Conservation (phyloP, 352 stramenopile species). For the Peronospora farinosa region DNA sequence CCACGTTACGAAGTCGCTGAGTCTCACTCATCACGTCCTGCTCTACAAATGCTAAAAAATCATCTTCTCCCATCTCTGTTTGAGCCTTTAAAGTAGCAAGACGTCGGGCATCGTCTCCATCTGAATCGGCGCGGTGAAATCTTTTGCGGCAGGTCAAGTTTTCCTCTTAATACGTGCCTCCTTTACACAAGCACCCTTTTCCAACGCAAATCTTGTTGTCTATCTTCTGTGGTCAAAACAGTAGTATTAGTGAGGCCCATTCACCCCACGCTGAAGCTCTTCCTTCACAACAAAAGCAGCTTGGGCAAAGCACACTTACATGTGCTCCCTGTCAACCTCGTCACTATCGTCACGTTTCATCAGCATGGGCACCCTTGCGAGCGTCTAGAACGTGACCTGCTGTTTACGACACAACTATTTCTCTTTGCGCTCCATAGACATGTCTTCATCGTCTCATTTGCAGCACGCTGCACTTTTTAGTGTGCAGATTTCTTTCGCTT, state of each 20-base stretch:
- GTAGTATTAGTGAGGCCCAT: too few species aligned
- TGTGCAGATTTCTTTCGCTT: conserved; percentile 88
- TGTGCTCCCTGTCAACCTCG: conserved; percentile 58
- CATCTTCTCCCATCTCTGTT: conserved; percentile 78
- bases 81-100: conserved; percentile 86
- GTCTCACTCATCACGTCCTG: conserved; percentile 77
- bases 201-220: conserved; percentile 91
- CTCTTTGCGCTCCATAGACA: conserved; percentile 87
- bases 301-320: conserved; percentile 91
- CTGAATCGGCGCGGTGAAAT: conserved; percentile 88
- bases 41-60: conserved; percentile 85
- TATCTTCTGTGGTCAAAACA: too few species aligned
- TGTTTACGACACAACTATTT: conserved; percentile 86
- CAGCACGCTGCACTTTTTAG: conserved; percentile 85
- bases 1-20: conserved; percentile 61
- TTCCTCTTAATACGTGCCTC: conserved; percentile 91
- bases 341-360: conserved; percentile 58
- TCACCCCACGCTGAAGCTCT: conserved; percentile 92
- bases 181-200: too few species aligned
- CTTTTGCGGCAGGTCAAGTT: conserved; percentile 90
- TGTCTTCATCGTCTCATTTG: conserved; percentile 86
- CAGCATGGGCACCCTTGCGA: conserved; percentile 71
- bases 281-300: conserved; percentile 91
- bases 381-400: conserved; percentile 91
- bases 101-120: conserved; percentile 77